Conservation (phyloP, 2,329 filamentous ascomycete species). For the Aureobasidium mangrovei region DNA sequence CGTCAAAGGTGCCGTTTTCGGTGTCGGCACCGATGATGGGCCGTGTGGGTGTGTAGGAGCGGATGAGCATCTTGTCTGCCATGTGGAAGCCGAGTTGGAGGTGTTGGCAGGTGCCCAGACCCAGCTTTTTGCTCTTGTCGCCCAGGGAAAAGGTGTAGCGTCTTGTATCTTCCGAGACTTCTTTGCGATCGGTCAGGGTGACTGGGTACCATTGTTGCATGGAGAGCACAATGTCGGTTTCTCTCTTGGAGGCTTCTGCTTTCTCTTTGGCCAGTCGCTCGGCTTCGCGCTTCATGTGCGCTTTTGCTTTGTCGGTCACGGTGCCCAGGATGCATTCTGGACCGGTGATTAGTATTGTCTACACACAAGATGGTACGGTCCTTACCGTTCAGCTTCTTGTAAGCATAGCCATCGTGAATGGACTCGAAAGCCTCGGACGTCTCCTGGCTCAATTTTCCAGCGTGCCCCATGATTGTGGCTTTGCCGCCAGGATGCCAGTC, state of each 20-base stretch:
- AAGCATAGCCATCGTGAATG: constrained; percentile 45
- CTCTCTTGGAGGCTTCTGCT: constrained; percentile 22
- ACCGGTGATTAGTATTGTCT: background rate
- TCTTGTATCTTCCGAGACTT: constrained; percentile 37
- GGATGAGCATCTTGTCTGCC: constrained; percentile 42
- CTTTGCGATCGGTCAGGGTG: constrained; percentile 31
- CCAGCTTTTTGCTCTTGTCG: constrained; percentile 33
- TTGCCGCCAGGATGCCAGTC: constrained; percentile 44
- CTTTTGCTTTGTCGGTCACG: constrained; percentile 41
- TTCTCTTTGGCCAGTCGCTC: constrained; percentile 34
- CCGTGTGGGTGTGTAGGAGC: constrained; percentile 43
- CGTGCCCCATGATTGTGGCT: constrained; percentile 41
- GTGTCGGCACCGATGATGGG: constrained; percentile 31
- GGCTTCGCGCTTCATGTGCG: constrained; percentile 39
- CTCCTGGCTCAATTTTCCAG: constrained; percentile 41
- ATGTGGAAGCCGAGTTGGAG: constrained; percentile 47
- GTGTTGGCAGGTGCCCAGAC: constrained; percentile 45
- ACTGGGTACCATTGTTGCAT: constrained; percentile 35
- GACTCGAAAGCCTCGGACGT: constrained; percentile 43
- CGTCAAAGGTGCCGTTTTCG: constrained; percentile 36
- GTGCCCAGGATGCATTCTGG: constrained; percentile 43
- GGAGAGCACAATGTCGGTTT: constrained; percentile 25
- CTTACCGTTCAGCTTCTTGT: constrained; percentile 39
- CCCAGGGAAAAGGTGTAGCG: constrained; percentile 42
- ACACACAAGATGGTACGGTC: background rate